phyloP scores from a whole-genome alignment of 2,329 filamentous ascomycete genomes.

The Arthrobotrys pseudoclavata region DNA sequence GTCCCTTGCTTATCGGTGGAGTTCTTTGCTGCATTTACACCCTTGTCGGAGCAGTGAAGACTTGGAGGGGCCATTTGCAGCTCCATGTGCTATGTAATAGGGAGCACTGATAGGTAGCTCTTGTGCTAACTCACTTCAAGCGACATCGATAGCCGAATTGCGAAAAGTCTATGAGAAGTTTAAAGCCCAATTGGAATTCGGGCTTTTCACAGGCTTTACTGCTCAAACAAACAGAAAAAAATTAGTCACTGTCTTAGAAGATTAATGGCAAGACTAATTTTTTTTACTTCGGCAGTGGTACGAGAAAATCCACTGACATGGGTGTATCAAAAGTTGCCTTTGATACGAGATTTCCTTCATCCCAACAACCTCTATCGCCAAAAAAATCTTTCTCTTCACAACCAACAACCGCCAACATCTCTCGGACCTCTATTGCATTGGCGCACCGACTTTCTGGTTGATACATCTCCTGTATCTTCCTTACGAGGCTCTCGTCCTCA shows the following conservation, averaged over 20 bases:
- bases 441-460: background rate
- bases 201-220: background rate
- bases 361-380: conserved; percentile 47
- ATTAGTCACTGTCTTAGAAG: conserved; percentile 32
- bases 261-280: conserved; percentile 4
- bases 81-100: background rate
- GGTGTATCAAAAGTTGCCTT: conserved; percentile 32
- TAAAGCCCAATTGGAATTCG: conserved; percentile 30
- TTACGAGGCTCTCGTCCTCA: background rate
- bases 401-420: conserved; percentile 6
- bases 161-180: conserved; percentile 56
- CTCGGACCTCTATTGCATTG: conserved; percentile 13
- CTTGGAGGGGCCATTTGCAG: conserved; percentile 26
- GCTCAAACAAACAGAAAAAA: background rate
- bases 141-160: conserved; percentile 58
- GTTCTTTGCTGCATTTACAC: conserved; percentile 23
- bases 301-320: conserved; percentile 5
- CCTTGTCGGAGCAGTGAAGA: conserved; percentile 17
- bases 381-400: conserved; percentile 38
- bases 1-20: conserved; percentile 60
- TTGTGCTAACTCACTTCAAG: conserved; percentile 34
- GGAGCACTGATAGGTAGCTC: conserved; percentile 31
- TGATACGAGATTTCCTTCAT: conserved; percentile 46
- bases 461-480: conserved; percentile 13
- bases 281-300: conserved; percentile 24